These are phyloP conservation scores for Gracilaria gracilis DNA, from an alignment of 23 red algal species.

Conservation along the genomic window DNA sequence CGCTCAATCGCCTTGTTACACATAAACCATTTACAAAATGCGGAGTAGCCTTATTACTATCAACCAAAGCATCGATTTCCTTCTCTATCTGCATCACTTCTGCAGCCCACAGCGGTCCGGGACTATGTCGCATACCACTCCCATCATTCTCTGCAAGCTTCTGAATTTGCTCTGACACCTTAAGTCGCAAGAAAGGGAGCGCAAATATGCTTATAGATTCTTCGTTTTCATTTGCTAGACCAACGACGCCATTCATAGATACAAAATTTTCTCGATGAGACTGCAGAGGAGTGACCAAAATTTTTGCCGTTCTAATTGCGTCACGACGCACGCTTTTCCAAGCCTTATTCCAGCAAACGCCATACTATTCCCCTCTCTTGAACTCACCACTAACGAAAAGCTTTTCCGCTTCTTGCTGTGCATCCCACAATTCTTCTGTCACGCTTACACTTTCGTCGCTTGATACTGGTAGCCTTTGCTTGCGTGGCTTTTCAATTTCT, in stretches of 20 bases:
- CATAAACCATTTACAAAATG: not conserved
- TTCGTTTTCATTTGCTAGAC: not conserved
- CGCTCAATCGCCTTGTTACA: not conserved
- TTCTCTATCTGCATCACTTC: not conserved
- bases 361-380: too few species aligned
- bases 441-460: too few species aligned
- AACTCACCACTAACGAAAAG: too few species aligned
- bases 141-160: slow-evolving; percentile 9
- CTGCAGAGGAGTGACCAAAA: not conserved
- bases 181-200: not conserved
- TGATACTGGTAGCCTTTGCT: too few species aligned
- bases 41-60: not conserved
- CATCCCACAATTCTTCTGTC: too few species aligned
- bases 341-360: not conserved
- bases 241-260: not conserved
- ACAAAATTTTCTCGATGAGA: not conserved
- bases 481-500: too few species aligned
- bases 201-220: slow-evolving; percentile 1
- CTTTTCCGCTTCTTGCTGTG: too few species aligned
- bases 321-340: not conserved
- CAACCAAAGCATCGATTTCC: not conserved
- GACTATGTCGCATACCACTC: slow-evolving; percentile 1
- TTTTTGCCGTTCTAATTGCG: not conserved
- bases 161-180: not conserved
- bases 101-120: not conserved